Percentiles rank a stretch among this genome's conserved stretches.
Conservation (phyloP, 1,139 yeast species). For the Diutina pseudorugosa region DNA sequence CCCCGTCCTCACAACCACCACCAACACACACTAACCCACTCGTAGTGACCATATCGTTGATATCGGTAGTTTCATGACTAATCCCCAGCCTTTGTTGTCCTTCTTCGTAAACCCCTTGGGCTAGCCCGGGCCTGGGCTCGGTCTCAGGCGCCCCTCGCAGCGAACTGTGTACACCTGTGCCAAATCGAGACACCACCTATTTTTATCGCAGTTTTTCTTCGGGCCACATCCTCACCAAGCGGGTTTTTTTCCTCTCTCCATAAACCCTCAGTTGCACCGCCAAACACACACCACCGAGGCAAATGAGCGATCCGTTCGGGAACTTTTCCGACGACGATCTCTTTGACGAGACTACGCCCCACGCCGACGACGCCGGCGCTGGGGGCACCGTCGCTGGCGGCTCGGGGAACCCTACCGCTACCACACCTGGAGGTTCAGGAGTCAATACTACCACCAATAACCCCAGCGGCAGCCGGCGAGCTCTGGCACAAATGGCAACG, state of each 20-base stretch:
- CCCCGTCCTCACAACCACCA: too few species aligned
- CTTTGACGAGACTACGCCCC: not conserved
- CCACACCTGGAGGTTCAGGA: too few species aligned
- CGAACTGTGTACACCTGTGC: constrained; percentile 1
- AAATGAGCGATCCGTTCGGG: constrained; percentile 4
- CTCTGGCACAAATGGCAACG: not conserved
- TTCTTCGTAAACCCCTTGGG: too few species aligned
- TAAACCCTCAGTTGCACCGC: not conserved
- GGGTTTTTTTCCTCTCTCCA: not conserved
- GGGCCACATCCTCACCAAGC: not conserved
- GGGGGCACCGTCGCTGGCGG: not conserved
- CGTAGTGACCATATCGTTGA: too few species aligned
- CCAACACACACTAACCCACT: too few species aligned
- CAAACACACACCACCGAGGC: not conserved
- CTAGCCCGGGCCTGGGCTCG: not conserved
- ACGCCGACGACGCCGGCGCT: not conserved
- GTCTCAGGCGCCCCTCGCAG: not conserved
- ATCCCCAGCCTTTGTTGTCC: too few species aligned
- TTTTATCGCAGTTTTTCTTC: constrained; percentile 2
- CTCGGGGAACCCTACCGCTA: too few species aligned
- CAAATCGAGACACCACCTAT: constrained; percentile 2
- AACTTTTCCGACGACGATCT: constrained; percentile 4
- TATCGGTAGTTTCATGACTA: too few species aligned
- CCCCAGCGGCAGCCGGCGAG: not conserved
- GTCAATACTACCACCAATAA: too few species aligned